A percentile compares a stretch with the other conserved stretches of the same genome.
phyloP scores from a whole-genome alignment of 352 stramenopile genomes.

The Phytophthora fragariae region DNA sequence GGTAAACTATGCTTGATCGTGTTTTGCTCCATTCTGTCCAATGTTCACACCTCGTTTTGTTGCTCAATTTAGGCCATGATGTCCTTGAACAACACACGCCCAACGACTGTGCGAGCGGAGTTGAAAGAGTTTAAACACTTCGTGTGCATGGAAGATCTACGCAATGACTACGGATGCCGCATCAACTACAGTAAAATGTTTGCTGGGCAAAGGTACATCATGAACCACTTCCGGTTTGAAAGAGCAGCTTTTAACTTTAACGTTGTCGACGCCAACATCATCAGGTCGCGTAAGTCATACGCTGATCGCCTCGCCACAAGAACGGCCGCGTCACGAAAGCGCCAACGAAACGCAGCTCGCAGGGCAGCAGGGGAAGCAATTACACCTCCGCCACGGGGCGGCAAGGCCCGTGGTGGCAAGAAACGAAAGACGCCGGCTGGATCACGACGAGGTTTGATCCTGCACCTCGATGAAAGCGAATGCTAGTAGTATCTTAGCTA shows the following conservation, averaged over 20 bases:
- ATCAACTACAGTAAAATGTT: constrained; percentile 83
- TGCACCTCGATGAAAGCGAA: neutral
- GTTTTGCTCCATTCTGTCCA: neutral
- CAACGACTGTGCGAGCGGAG: constrained; percentile 44
- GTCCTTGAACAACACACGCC: constrained; percentile 24
- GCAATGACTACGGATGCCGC: constrained; percentile 57
- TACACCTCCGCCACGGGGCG: constrained; percentile 6
- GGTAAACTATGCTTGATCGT: constrained; percentile 27
- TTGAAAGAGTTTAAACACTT: constrained; percentile 73
- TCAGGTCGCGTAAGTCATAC: constrained; percentile 58
- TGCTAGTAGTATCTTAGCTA: neutral
- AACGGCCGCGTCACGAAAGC: constrained; percentile 56
- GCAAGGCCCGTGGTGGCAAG: constrained; percentile 37
- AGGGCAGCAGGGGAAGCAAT: constrained; percentile 9
- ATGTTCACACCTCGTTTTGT: neutral
- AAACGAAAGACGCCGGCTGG: constrained; percentile 35
- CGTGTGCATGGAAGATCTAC: constrained; percentile 67
- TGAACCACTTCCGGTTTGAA: neutral
- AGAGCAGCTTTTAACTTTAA: neutral
- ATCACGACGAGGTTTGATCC: constrained; percentile 37
- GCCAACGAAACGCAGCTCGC: constrained; percentile 42
- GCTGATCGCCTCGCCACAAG: constrained; percentile 55
- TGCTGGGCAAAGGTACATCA: constrained; percentile 60
- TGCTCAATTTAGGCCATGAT: constrained; percentile 8
- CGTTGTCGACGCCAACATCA: neutral